phyloP scores from a whole-genome alignment of 2,329 filamentous ascomycete species.

The Colletotrichum tropicicola region DNA sequence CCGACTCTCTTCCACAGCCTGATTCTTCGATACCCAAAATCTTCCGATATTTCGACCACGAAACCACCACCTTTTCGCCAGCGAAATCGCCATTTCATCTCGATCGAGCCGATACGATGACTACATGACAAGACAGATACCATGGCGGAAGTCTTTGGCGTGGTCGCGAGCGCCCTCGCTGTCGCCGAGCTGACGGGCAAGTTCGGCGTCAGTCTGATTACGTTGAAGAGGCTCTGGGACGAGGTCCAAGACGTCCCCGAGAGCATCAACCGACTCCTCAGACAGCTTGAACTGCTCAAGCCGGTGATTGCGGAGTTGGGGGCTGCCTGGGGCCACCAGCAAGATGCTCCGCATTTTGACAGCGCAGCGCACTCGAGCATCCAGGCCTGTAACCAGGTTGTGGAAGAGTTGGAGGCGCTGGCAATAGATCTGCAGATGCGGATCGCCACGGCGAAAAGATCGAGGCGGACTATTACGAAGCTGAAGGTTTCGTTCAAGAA shows the following conservation, averaged over 20 bases:
- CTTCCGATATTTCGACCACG: neutral
- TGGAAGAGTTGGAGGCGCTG: neutral
- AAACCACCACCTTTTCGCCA: too few relatives aligned
- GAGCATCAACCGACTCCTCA: neutral
- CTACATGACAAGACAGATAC: neutral
- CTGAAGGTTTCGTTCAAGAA: slow-evolving; percentile 14
- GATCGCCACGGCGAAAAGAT: neutral
- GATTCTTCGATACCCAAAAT: neutral
- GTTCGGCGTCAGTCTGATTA: slow-evolving; percentile 1
- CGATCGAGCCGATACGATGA: neutral
- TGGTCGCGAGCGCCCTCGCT: slow-evolving; percentile 16
- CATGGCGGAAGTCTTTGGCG: slow-evolving; percentile 22
- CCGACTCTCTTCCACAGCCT: neutral
- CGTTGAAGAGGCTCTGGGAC: slow-evolving; percentile 16
- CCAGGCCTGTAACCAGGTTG: neutral
- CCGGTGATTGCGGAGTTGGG: neutral
- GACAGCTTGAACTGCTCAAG: neutral
- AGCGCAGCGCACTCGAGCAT: neutral
- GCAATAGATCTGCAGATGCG: neutral
- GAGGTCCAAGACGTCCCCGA: slow-evolving; percentile 22
- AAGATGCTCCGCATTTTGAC: accelerated
- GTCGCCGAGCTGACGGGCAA: slow-evolving; percentile 16
- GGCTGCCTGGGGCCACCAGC: neutral
- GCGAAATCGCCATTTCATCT: neutral
- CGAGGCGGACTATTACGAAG: slow-evolving; percentile 6